A percentile compares a stretch with the other conserved stretches of the same genome.
phyloP scores from a whole-genome alignment of 2,329 filamentous ascomycete genomes.

The Botryotinia globosa region DNA sequence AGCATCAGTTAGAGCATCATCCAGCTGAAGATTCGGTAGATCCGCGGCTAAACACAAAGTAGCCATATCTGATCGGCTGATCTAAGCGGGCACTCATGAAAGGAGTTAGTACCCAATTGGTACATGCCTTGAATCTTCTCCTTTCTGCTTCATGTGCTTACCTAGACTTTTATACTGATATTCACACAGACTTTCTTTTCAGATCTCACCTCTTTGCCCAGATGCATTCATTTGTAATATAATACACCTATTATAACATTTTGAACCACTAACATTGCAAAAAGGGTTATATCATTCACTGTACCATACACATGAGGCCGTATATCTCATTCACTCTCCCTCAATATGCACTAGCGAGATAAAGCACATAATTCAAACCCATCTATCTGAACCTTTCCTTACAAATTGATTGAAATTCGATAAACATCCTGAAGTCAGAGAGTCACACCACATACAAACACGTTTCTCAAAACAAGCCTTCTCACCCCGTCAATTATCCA shows the following conservation, averaged over 20 bases:
- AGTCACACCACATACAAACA: neutral
- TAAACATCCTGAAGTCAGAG: neutral
- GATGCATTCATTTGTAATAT: neutral
- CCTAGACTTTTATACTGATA: neutral
- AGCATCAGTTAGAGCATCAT: neutral
- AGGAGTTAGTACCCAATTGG: neutral
- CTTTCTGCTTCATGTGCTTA: neutral
- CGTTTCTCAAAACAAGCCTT: conserved; percentile 2
- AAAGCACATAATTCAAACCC: neutral
- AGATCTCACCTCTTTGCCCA: neutral
- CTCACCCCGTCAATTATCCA: neutral
- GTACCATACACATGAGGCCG: neutral
- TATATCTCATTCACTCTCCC: neutral
- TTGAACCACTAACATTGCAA: neutral
- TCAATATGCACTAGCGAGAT: neutral
- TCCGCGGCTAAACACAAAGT: neutral
- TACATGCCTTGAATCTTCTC: neutral
- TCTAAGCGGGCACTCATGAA: neutral
- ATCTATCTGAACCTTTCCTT: neutral
- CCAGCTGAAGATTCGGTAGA: conserved; percentile 7
- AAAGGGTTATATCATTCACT: neutral
- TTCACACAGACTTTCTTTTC: neutral
- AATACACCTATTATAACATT: neutral
- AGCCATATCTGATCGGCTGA: conserved; percentile 1
- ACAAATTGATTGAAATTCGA: neutral